A percentile compares a stretch with the other conserved stretches of the same genome.
Conservation (phyloP, 1,284 basidiomycete genomes). For the Cutaneotrichosporon spelunceum region DNA sequence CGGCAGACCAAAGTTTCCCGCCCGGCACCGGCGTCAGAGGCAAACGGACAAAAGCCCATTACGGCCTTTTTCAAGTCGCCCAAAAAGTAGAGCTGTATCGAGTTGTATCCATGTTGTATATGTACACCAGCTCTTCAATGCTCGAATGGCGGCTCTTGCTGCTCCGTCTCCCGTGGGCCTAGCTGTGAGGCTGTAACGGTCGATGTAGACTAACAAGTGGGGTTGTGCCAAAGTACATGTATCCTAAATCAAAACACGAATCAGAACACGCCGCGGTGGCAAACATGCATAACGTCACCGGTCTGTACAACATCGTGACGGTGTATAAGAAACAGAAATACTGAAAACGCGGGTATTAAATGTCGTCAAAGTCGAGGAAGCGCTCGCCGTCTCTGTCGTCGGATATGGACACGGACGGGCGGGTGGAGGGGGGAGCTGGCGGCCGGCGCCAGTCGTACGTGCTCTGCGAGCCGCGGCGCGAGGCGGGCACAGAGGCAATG, state of each 20-base stretch:
- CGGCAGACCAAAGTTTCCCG: constrained; percentile 39
- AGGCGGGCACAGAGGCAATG: not conserved
- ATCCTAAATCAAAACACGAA: too few relatives aligned
- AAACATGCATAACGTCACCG: not conserved
- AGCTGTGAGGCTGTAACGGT: too few relatives aligned
- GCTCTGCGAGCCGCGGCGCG: constrained; percentile 6
- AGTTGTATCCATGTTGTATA: not conserved
- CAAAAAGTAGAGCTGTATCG: constrained; percentile 12
- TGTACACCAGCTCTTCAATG: too few relatives aligned
- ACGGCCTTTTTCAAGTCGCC: constrained; percentile 43
- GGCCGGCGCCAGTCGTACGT: not conserved
- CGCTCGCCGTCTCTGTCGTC: constrained; percentile 19
- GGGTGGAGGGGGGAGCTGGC: not conserved
- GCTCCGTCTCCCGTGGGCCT: too few relatives aligned
- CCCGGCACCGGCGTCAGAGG: constrained; percentile 18
- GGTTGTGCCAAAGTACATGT: too few relatives aligned
- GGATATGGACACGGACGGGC: constrained; percentile 4
- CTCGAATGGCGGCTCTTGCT: too few relatives aligned
- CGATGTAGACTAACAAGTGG: too few relatives aligned
- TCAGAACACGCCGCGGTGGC: too few relatives aligned
- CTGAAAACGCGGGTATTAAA: constrained; percentile 6
- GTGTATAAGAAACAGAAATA: not conserved
- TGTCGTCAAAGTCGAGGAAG: constrained; percentile 29
- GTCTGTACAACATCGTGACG: constrained; percentile 3
- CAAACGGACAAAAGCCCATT: constrained; percentile 36